Conservation (phyloP, 1,284 basidiomycete genomes). For the Erythrobasidium hasegawianum region DNA sequence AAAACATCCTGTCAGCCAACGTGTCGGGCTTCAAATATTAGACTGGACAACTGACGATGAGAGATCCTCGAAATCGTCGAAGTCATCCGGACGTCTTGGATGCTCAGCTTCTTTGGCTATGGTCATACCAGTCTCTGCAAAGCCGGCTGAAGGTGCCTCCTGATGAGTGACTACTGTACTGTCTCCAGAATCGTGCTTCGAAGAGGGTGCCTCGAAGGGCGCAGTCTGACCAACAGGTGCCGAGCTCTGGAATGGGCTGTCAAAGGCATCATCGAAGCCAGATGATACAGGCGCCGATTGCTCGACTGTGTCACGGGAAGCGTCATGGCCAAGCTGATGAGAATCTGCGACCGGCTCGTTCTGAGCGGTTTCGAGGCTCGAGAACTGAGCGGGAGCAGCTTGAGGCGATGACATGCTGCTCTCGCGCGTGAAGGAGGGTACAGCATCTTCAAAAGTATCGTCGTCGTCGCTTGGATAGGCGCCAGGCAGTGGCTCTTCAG, state of each 20-base stretch:
- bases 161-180: neutral
- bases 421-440: neutral
- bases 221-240: constrained; percentile 6
- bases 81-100: constrained; percentile 3
- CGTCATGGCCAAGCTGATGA: neutral
- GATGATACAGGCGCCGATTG: constrained; percentile 1
- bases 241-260: constrained; percentile 10
- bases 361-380: neutral
- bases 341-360: neutral
- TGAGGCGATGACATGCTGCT: no score
- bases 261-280: constrained; percentile 30
- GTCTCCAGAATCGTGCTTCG: neutral
- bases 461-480: constrained; percentile 24
- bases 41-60: constrained; percentile 2
- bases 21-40: no score
- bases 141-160: neutral
- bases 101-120: neutral
- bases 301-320: neutral
- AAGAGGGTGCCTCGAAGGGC: neutral
- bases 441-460: constrained; percentile 26
- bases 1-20: no score
- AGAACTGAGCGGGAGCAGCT: neutral
- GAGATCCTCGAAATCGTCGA: constrained; percentile 33
- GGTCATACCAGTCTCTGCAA: constrained; percentile 7
- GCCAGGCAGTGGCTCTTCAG: constrained; percentile 19